Conservation (phyloP, 202 grass and related monocot species). For the Carex sylvatica region DNA sequence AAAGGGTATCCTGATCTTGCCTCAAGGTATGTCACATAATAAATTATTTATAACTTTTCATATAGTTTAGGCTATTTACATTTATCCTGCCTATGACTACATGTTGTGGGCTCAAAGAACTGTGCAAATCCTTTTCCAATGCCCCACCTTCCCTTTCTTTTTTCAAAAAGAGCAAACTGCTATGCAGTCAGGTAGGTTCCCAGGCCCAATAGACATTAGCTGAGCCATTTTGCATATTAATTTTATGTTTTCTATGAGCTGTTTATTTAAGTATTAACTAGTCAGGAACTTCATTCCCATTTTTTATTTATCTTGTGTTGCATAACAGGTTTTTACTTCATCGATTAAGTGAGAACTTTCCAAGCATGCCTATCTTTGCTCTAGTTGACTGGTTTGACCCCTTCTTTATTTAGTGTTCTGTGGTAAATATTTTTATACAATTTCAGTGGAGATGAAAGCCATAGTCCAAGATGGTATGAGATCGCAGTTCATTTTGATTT, state of each 20-base stretch:
- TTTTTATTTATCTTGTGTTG: background rate
- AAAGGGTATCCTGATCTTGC: constrained; percentile 99
- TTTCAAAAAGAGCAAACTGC: background rate
- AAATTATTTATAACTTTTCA: background rate
- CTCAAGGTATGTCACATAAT: constrained; percentile 45
- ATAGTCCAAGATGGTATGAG: background rate
- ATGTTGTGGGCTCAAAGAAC: background rate
- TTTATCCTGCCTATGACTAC: background rate
- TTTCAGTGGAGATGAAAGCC: background rate
- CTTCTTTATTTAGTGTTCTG: constrained; percentile 23
- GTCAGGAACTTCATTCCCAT: background rate
- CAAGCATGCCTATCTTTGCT: constrained; percentile 72
- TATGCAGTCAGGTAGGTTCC: background rate
- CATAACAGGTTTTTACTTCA: constrained; percentile 67
- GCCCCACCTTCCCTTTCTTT: background rate
- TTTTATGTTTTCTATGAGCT: background rate
- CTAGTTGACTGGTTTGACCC: constrained; percentile 78
- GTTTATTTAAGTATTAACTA: background rate
- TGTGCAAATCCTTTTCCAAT: background rate
- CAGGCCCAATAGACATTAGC: background rate
- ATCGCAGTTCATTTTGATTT: background rate
- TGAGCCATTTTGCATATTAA: background rate
- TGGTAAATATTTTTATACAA: background rate
- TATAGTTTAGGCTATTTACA: background rate
- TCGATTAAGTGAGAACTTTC: constrained; percentile 66